phyloP scores from a whole-genome alignment of 164 flowering plant species.

The Magnolia sinica region DNA sequence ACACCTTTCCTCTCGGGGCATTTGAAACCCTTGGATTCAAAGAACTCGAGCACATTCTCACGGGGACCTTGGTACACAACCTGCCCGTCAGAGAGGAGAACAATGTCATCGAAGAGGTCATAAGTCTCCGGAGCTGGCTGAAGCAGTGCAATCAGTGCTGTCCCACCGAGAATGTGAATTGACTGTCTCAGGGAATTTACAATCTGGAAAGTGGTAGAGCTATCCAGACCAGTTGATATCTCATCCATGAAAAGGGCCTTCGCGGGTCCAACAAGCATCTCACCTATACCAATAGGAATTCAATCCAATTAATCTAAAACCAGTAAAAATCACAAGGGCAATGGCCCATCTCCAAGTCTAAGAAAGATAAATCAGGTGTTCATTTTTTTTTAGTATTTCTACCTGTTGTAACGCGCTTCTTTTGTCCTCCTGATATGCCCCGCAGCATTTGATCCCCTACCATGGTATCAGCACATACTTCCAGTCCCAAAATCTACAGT shows the following conservation, averaged over 20 bases:
- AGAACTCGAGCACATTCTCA: slow-evolving; percentile 57
- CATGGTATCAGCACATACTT: slow-evolving; percentile 27
- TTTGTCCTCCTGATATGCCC: slow-evolving; percentile 32
- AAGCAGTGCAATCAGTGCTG: slow-evolving; percentile 69
- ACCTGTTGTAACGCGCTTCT: slow-evolving; percentile 32
- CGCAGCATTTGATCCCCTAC: slow-evolving; percentile 29
- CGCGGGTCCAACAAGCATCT: slow-evolving; percentile 83
- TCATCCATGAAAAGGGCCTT: slow-evolving; percentile 80
- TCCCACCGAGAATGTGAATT: slow-evolving; percentile 55
- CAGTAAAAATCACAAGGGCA: not conserved
- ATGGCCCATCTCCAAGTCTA: not conserved
- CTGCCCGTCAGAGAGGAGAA: slow-evolving; percentile 68
- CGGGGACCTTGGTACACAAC: slow-evolving; percentile 77
- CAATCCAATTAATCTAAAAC: not conserved
- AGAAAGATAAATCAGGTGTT: not conserved
- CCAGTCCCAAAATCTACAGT: slow-evolving; percentile 27
- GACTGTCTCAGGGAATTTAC: slow-evolving; percentile 54
- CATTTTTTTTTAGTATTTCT: not conserved
- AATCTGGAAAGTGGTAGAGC: slow-evolving; percentile 74
- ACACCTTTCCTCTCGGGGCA: slow-evolving; percentile 71
- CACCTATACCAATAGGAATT: slow-evolving; percentile 36
- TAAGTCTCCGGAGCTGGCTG: slow-evolving; percentile 91
- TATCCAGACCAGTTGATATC: slow-evolving; percentile 84
- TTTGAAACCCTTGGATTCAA: slow-evolving; percentile 61
- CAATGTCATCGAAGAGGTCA: slow-evolving; percentile 70